phyloP scores from a whole-genome alignment of 495 filamentous ascomycete genomes.

The Cercophora samala region DNA sequence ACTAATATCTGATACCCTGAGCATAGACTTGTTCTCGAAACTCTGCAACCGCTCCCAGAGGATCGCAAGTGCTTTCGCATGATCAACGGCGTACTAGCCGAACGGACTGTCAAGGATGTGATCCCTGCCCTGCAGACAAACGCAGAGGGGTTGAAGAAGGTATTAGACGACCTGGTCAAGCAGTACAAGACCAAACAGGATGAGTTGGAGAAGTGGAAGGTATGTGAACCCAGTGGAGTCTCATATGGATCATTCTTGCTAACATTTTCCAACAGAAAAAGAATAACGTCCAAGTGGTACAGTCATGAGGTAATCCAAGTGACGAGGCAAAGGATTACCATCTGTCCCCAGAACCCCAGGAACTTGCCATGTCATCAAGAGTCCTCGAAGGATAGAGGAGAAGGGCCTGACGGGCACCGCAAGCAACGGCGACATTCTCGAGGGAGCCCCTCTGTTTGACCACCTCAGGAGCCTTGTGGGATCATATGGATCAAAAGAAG shows the following conservation, averaged over 20 bases:
- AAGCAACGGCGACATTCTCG: conserved; percentile 10
- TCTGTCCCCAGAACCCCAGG: neutral
- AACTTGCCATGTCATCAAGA: conserved; percentile 25
- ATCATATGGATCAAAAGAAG: neutral
- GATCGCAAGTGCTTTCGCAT: conserved; percentile 98
- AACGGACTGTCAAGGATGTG: conserved; percentile 89
- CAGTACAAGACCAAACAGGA: conserved; percentile 94
- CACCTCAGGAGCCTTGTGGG: neutral
- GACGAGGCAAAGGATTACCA: neutral
- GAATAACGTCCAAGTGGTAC: conserved; percentile 97
- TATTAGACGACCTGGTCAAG: conserved; percentile 93
- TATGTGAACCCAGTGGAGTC: conserved; percentile 40
- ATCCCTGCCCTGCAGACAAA: conserved; percentile 90
- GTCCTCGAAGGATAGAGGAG: conserved; percentile 2
- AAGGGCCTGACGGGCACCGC: conserved; percentile 1
- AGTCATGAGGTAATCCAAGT: conserved; percentile 46
- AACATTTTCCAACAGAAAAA: conserved; percentile 70
- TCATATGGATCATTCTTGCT: conserved; percentile 19
- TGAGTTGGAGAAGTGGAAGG: conserved; percentile 98
- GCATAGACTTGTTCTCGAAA: conserved; percentile 88
- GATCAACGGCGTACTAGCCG: conserved; percentile 94
- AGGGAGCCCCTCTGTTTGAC: neutral
- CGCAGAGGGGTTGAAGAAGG: conserved; percentile 88
- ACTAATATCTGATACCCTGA: conserved; percentile 16
- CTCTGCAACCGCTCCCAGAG: conserved; percentile 72